Conservation (phyloP, 768 basidiomycete genomes). For the Mycena amicta region DNA sequence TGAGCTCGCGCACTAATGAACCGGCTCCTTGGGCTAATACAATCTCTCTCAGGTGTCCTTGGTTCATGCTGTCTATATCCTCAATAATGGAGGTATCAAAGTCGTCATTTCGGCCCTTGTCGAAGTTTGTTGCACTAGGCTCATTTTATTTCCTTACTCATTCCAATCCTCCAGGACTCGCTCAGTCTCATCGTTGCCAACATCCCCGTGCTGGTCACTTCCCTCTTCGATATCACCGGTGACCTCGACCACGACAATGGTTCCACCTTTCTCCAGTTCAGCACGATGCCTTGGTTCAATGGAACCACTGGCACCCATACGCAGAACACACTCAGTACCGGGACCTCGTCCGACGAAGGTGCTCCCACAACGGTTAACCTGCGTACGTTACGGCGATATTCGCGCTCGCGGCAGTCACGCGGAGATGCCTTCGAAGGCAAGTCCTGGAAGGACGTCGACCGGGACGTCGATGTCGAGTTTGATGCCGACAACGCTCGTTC, state of each 20-base stretch:
- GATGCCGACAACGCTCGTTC: not conserved
- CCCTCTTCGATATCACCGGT: slow-evolving; percentile 22
- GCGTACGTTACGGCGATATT: not conserved
- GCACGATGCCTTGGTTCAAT: slow-evolving; percentile 3
- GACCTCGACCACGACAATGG: not conserved
- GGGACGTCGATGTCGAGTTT: not conserved
- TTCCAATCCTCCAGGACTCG: slow-evolving; percentile 27
- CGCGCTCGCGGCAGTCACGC: not conserved
- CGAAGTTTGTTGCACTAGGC: slow-evolving; percentile 35
- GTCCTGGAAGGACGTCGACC: not conserved
- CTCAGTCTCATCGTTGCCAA: slow-evolving; percentile 43
- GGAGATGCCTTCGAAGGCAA: not conserved
- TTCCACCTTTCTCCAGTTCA: slow-evolving; percentile 7
- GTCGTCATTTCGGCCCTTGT: slow-evolving; percentile 43
- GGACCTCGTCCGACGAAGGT: not conserved
- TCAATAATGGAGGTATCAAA: slow-evolving; percentile 29
- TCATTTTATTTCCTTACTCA: not conserved
- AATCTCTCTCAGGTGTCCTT: slow-evolving; percentile 31
- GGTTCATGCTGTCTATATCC: slow-evolving; percentile 49
- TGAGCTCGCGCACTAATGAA: slow-evolving; percentile 15
- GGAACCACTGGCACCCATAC: not conserved
- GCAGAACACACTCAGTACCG: not conserved
- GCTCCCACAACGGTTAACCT: not conserved
- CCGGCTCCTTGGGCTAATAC: not conserved
- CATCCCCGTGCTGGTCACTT: slow-evolving; percentile 40